phyloP scores from a whole-genome alignment of 768 basidiomycete genomes.

The Leccinum boreale region DNA sequence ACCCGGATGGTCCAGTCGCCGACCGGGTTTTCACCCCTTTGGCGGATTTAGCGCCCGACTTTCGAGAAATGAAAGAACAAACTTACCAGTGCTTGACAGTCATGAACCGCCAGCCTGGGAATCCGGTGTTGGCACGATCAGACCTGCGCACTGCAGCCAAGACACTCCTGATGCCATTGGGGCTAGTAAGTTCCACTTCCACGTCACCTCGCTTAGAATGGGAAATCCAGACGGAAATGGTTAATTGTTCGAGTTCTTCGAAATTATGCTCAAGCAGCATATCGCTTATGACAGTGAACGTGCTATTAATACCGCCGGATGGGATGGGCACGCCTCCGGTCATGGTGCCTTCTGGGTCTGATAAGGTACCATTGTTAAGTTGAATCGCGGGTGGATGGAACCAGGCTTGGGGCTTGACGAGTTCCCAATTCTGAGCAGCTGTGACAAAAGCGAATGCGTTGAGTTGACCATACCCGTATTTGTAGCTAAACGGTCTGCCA shows the following conservation, averaged over 20 bases:
- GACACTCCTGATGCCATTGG: constrained; percentile 81
- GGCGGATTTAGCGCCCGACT: constrained; percentile 11
- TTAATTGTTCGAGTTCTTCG: constrained; percentile 88
- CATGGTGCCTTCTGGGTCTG: constrained; percentile 41
- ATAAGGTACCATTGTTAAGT: constrained; percentile 56
- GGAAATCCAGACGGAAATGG: constrained; percentile 89
- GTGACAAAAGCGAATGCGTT: constrained; percentile 82
- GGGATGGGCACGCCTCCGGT: constrained; percentile 66
- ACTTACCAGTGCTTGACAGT: constrained; percentile 91
- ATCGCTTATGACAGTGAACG: constrained; percentile 61
- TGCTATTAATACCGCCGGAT: constrained; percentile 60
- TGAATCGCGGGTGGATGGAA: constrained; percentile 72
- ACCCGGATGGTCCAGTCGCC: constrained; percentile 91
- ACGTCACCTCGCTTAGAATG: constrained; percentile 87
- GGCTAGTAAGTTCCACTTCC: constrained; percentile 85
- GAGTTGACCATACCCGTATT: constrained; percentile 91
- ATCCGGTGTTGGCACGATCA: constrained; percentile 69
- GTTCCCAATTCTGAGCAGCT: constrained; percentile 75
- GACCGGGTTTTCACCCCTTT: constrained; percentile 88
- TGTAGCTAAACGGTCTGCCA: constrained; percentile 65
- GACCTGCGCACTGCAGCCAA: constrained; percentile 67
- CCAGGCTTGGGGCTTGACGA: constrained; percentile 95
- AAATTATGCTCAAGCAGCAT: constrained; percentile 74
- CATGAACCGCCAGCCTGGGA: constrained; percentile 98
- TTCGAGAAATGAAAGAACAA: constrained; percentile 1